Base-by-base conservation (phyloP, 2,329 filamentous ascomycete species). In the Pseudogymnoascus sp. region DNA sequence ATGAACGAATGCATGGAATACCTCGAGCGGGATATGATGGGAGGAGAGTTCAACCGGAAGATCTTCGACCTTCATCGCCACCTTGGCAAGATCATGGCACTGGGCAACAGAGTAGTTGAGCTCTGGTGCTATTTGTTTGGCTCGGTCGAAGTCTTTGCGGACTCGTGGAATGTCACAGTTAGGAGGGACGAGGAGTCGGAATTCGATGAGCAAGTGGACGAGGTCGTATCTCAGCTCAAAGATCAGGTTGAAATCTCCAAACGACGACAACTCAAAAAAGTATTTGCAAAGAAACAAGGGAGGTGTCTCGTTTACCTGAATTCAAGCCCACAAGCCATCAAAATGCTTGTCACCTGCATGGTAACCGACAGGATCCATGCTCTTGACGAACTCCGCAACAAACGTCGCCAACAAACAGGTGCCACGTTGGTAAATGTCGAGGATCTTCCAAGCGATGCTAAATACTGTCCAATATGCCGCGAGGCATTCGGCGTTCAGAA, bases 291-390 rank as follows among this genome's bases (percentile, higher is more conserved):
- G 12, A 67, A 65, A n/a, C 62, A 66, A 26, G 52, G 29, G 7
- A 55, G 33, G 12, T 23, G 23, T 26, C 58, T 29, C 11, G 60
- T 60, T 23, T 35, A 62, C n/a, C n/a, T 41, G 6, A 63, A 45
- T 10, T 37, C 60, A 11, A 26, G 33, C 7, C 49, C 60, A 10
- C 52, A 66, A 14, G 39, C 43, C 14, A 69, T 70, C 35, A 41
- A 37, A 10, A 68, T 71, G 19, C 38, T 71, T 11, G 35, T 69
- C 14, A 66, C 65, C 12, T 45, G 69, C 0, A 52, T 71, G 49
- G 66, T 71, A 65, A 63, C 63, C 2, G 68, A 70, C 62, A 66
- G 69, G 4, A 29, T 69, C 14, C 55, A 64, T 6, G 63, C 67
- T 12, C 58, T 68, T 2, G 60, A 66, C 7, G 23, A 26, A 3